Evolutionary conservation across 306 rosid species (phyloP).

Genomic region (Pyrus bretschneideri): DNA sequence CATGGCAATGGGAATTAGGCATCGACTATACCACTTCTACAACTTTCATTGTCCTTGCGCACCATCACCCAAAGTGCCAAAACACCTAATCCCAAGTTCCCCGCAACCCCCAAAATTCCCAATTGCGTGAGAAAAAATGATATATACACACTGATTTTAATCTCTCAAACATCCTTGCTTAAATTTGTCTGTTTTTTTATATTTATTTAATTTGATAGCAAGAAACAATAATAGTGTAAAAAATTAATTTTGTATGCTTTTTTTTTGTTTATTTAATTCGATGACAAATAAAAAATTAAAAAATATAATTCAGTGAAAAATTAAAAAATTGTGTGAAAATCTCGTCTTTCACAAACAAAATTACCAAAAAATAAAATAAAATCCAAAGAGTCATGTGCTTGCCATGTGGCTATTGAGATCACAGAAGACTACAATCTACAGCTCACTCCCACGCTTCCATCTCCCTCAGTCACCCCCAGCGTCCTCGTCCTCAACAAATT

Average conservation of each 20-base stretch:
- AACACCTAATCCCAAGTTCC: background rate
- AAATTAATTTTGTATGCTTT: too few relatives aligned
- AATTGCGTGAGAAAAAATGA: background rate
- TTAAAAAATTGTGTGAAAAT: too few relatives aligned
- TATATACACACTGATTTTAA: too few relatives aligned
- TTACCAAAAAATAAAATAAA: background rate
- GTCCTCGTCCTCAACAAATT: slow-evolving; percentile 15
- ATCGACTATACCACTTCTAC: background rate
- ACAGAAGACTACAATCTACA: background rate
- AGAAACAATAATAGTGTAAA: too few relatives aligned
- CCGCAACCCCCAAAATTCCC: background rate
- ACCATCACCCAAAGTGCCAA: background rate
- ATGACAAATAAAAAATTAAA: too few relatives aligned
- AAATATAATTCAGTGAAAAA: too few relatives aligned
- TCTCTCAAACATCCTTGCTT: too few relatives aligned
- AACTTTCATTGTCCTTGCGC: background rate
- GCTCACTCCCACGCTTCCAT: background rate
- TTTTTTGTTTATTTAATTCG: too few relatives aligned
- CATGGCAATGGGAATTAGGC: background rate
- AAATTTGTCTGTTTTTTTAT: too few relatives aligned
- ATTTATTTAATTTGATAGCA: too few relatives aligned
- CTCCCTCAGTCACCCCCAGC: background rate
- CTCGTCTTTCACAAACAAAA: background rate
- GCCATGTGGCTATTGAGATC: slow-evolving; percentile 43
- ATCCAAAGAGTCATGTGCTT: slow-evolving; percentile 32